Evolutionary conservation across 768 basidiomycete genomes (phyloP), one percentile per base, ranked within the genome.

Genomic region (Boletus reticulatus): DNA sequence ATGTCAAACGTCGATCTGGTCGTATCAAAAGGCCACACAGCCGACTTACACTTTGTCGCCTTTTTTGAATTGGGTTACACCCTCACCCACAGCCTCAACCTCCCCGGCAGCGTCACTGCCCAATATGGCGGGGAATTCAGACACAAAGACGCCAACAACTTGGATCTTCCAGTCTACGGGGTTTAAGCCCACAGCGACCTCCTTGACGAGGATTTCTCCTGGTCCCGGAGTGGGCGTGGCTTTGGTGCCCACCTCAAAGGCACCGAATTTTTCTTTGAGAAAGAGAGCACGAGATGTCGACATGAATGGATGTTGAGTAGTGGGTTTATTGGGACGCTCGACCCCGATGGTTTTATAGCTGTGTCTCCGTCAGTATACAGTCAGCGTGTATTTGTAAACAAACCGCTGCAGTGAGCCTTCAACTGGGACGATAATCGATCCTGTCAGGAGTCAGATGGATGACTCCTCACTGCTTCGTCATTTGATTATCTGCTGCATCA

Each of bases 171-270:
- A 68, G 51, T 84, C 80, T 10, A 73, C 58, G 6, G 81, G 81
- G 56, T 82, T 80, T 20, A 82, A 56, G 10, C 69, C 73, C 0
- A 76, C 69, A 2, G 80, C 63, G 34, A 69, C 53, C 34, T 78
- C 63, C 58, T 75, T 77, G 59, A 81, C 67, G 43, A 81, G 70
- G 34, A 82, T 50, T 50, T 81, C 77, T 24, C 74, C 74, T 1
- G 73, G 69, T 0, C 75, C 75, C 0, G 80, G 80, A 19, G 42
- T n/a, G 9, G 60, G 59, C 1, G 37, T 4, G 12, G 52, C 36
- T 45, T 43, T 65, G 36, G 56, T 45, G 43, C 56, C 47, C 10
- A 62, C 24, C 43, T 47, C 47, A 20, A 67, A 57, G 0, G 57
- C 45, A 31, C 64, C 64, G 2, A 44, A 60, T 9, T 63, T 63